These are phyloP conservation scores for Capsella rubella DNA, from an alignment of 441 rosid species.

Conservation along the genomic window DNA sequence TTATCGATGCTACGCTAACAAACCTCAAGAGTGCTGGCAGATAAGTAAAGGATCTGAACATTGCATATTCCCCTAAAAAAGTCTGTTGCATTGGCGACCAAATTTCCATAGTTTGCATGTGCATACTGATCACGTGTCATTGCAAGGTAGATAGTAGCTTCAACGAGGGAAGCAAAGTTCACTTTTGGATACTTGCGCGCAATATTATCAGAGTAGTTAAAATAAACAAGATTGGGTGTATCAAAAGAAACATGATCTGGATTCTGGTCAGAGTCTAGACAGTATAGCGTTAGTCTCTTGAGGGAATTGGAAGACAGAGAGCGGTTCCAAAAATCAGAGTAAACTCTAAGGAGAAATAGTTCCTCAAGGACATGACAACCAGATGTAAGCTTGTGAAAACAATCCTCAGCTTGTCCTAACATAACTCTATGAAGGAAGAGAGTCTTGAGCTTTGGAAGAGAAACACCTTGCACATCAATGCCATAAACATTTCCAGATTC, in stretches of 20 bases:
- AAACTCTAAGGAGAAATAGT: not conserved
- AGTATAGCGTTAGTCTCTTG: not conserved
- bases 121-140: not conserved
- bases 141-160: not conserved
- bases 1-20: not conserved
- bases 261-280: not conserved
- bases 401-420: not conserved
- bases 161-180: not conserved
- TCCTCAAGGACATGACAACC: not conserved
- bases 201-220: not conserved
- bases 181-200: not conserved
- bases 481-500: not conserved
- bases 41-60: not conserved
- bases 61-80: not conserved
- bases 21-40: not conserved
- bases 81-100: not conserved
- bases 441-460: not conserved
- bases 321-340: not conserved
- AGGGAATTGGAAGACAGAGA: not conserved
- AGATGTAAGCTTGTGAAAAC: not conserved
- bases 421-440: not conserved
- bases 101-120: not conserved
- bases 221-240: not conserved
- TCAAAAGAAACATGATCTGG: not conserved
- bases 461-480: not conserved